Conservation (phyloP, 2,329 filamentous ascomycete genomes). For the Cyphellophora europaea region DNA sequence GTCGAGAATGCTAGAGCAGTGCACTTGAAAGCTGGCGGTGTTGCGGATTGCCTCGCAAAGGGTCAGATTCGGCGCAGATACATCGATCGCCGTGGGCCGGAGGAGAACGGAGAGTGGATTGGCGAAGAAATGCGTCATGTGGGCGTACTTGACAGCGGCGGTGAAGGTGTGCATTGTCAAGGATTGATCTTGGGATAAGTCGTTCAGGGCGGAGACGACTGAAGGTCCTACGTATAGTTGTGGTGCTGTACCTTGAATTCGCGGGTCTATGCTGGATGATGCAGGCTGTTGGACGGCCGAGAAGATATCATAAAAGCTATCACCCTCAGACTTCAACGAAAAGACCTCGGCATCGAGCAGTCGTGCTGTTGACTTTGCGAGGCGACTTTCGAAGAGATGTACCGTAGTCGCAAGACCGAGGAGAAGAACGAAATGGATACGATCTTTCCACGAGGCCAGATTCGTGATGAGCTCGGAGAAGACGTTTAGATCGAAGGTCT, state of each 20-base stretch:
- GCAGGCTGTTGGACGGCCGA: conserved; percentile 24
- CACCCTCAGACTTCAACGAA: conserved; percentile 24
- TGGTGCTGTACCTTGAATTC: no score
- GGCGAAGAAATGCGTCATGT: conserved; percentile 56
- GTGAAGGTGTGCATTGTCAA: conserved; percentile 48
- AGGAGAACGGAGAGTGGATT: conserved; percentile 48
- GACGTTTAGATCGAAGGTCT: conserved; percentile 36
- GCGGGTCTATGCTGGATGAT: neutral
- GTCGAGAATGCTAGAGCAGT: conserved; percentile 26
- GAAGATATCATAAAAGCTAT: conserved; percentile 24
- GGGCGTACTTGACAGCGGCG: conserved; percentile 48
- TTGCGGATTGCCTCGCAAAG: conserved; percentile 48
- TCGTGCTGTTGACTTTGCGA: conserved; percentile 44
- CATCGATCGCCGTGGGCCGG: neutral
- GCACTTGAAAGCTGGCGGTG: conserved; percentile 44
- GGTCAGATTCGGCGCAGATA: neutral
- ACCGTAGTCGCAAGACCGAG: conserved; percentile 55
- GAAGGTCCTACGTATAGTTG: conserved; percentile 40
- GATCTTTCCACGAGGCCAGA: conserved; percentile 49
- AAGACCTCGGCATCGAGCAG: conserved; percentile 47
- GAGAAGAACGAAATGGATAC: conserved; percentile 50
- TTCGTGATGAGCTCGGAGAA: conserved; percentile 35
- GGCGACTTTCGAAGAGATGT: conserved; percentile 50
- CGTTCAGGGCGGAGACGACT: conserved; percentile 41
- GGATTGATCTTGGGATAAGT: conserved; percentile 51